Percentiles rank a stretch among this genome's conserved stretches.
phyloP scores from a whole-genome alignment of 495 filamentous ascomycete species.

The Symbiotaphrina buchneri region DNA sequence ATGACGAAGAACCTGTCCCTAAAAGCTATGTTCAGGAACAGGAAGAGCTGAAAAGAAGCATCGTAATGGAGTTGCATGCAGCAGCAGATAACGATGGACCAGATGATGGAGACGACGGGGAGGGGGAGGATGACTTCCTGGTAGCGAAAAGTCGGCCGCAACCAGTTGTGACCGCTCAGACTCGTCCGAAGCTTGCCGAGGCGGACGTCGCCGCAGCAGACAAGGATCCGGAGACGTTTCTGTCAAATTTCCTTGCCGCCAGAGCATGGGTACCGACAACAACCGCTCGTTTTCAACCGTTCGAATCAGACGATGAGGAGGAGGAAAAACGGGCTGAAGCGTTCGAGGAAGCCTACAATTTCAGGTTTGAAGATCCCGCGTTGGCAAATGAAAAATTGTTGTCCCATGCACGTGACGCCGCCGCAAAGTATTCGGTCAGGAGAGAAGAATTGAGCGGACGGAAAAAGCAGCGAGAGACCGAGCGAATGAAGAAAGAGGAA shows the following conservation, averaged over 20 bases:
- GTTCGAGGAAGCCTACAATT: conserved; percentile 86
- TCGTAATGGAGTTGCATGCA: conserved; percentile 62
- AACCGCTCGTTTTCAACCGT: conserved; percentile 36
- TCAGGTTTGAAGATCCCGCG: conserved; percentile 82
- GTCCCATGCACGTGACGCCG: conserved; percentile 71
- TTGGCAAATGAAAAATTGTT: conserved; percentile 63
- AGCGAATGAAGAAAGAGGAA: conserved; percentile 51
- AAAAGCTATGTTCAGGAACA: conserved; percentile 73
- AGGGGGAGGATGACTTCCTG: conserved; percentile 55
- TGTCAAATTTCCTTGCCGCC: conserved; percentile 73
- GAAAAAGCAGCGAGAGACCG: conserved; percentile 53
- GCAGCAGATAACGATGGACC: conserved; percentile 20
- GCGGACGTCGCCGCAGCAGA: conserved; percentile 56
- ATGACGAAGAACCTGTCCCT: conserved; percentile 28
- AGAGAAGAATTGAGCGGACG: conserved; percentile 56
- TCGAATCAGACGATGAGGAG: conserved; percentile 84
- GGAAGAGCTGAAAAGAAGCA: conserved; percentile 46
- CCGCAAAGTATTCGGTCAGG: conserved; percentile 57
- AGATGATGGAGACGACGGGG: conserved; percentile 24
- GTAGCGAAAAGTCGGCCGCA: conserved; percentile 13
- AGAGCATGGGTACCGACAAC: conserved; percentile 65
- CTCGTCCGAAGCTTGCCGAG: conserved; percentile 24
- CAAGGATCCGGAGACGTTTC: conserved; percentile 70
- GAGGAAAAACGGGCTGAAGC: conserved; percentile 62
- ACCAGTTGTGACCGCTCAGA: background rate